Evolutionary conservation across 805 yeast species (phyloP), one percentile per base, ranked within the genome.

Genomic region (Metschnikowia baotianmanensis): DNA sequence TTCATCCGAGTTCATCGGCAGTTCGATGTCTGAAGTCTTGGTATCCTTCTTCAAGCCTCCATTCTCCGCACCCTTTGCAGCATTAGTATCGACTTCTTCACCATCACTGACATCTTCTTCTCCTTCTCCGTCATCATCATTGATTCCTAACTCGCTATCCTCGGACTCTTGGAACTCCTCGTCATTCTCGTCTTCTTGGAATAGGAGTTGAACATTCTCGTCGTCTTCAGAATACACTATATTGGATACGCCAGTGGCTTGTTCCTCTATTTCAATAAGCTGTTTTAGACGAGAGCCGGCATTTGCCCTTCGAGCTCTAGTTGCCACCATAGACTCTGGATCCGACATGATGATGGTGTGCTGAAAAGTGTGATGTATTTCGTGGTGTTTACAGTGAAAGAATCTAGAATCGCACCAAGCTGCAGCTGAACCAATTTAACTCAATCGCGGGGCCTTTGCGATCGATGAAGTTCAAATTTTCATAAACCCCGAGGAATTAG

Each of bases 211-310:
- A 27, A 86, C 84, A 38, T 83, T 80, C 50, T 83, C 89, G 47
- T 86, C 95, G 31, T 85, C 95, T 31, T 86, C 88, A 5, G 63
- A 58, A 21, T 46, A 46, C 16, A 62, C 51, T 12, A 43, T 34
- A 19, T 60, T 54, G 8, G 49, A 43, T 1, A 47, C 26, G 28
- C 55, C 29, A 2, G 61, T 50, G 7, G 65, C 57, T 34, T 78
- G 83, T 47, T 78, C 85, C 51, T 82, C 96, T 21, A 86, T 73
- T 43, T 80, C 84, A 15, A 93, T 66, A 45, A 93, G 72, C 42
- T 80, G 79, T 53, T 78, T 78, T 58, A 93, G 69, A 40, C 93
- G 72, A 38, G 86, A 83, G 12, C 99, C 99, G 1, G 99, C 99
- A 64, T 91, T 93, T 31, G 88, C 62, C 40, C 99, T 78, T 48